Base-by-base conservation (phyloP, 305 asterid genomes). In the Fraxinus floribunda region DNA sequence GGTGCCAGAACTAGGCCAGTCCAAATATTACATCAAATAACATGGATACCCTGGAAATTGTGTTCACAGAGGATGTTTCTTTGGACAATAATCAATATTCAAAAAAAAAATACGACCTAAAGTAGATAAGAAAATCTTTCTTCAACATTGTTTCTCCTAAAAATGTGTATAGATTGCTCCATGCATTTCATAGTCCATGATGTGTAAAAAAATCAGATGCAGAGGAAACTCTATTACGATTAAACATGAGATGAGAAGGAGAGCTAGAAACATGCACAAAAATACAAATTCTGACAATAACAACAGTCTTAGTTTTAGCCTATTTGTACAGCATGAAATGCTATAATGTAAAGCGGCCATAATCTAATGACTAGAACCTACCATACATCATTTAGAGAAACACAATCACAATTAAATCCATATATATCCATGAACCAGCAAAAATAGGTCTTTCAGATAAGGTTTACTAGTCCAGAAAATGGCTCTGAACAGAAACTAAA, bases 321-420 rank as follows among this genome's bases (percentile, higher is more conserved):
- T 49, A 77, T 46, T 81, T 55, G n/a, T 39, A 64, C 39, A 62
- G 73, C 66, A 75, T 30, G 75, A 36, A 80, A 70, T 13, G 66
- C 82, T 79, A 79, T 36, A 83, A 11, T 35, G 77, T 30, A 64
- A 66, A 38, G 79, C 68, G 71, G 34, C n/a, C 62, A 20, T 18
- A 68, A 76, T 60, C 57, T 75, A 79, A 34, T 75, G 79, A 66
- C 35, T 15, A 68, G 74, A 82, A 75, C 62, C 80, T 82, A 79
- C 30, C 38, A 77, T 32, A 77, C 79, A 81, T 32, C 60, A 71
- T 44, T 52, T 70, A 84, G 71, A 20, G 46, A 66, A 29, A 30
- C 74, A 36, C 44, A 78, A 76, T 73, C 76, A 24, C 22, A 30
- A 70, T 13, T 70, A 29, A 70, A 70, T 30, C 75, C 22, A 70